phyloP scores from a whole-genome alignment of 352 stramenopile genomes.

The Pythium grandisporangium region DNA sequence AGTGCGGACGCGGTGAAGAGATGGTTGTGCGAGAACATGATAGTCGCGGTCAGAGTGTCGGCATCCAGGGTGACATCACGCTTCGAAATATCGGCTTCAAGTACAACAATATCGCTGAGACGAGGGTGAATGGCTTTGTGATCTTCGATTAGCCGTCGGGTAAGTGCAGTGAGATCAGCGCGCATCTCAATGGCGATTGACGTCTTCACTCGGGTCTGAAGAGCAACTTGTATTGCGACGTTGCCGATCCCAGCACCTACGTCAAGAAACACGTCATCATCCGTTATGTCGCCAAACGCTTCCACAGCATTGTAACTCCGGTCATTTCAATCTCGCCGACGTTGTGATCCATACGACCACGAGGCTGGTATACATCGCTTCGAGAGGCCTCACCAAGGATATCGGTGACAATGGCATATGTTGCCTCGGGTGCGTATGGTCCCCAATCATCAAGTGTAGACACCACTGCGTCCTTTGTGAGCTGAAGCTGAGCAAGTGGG shows the following conservation, averaged over 20 bases:
- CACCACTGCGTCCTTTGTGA: no score
- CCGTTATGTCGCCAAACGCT: neutral
- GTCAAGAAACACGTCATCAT: conserved; percentile 1
- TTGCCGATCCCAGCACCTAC: conserved; percentile 5
- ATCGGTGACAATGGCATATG: no score
- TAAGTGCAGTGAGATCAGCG: neutral
- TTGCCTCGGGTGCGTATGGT: no score
- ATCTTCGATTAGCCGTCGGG: neutral
- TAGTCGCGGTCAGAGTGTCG: neutral
- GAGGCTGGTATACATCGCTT: conserved; percentile 1
- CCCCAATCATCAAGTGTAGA: no score
- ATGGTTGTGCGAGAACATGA: conserved; percentile 4
- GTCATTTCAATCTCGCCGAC: conserved; percentile 1
- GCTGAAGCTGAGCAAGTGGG: no score
- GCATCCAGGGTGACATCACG: neutral
- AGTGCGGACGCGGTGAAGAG: neutral
- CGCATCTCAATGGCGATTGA: conserved; percentile 2
- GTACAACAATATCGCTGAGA: neutral
- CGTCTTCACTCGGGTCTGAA: neutral
- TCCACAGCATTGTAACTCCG: neutral
- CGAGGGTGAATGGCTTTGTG: neutral
- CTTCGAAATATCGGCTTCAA: neutral
- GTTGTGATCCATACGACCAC: conserved; percentile 1
- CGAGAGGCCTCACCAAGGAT: neutral
- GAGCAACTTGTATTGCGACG: conserved; percentile 2